Evolutionary conservation across 306 rosid species (phyloP), one percentile per base, ranked within the genome.

Genomic region (Dryas drummondii): DNA sequence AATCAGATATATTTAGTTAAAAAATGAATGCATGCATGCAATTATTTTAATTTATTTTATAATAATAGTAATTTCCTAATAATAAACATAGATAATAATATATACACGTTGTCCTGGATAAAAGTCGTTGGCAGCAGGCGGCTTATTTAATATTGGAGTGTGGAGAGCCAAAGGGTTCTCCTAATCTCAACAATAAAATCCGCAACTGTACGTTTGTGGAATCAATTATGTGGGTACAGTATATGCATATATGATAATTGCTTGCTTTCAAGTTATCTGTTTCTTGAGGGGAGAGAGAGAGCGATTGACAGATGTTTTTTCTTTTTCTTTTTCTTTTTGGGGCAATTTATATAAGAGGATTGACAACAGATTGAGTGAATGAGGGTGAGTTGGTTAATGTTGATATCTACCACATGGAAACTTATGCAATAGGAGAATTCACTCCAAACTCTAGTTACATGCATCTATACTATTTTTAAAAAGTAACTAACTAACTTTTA

Each of bases 371-470:
- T 55, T 70, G 79, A 63, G 53, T 6, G 59, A 46, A 65, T 32
- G 71, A 45, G 9, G 26, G 15, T 40, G 71, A 26, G 80, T 82
- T 83, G 69, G 88, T 80, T 73, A 81, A 78, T 42, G 68, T 22
- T 70, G 76, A 68, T 73, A 84, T 73, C 86, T 66, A 84, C 87
- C 72, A 2, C 47, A 42, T 19, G 69, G 84, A 84, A 84, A 76
- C 86, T 76, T 85, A 32, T 47, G 68, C 76, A 53, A 4, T 55
- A 2, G 5, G 8, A 42, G 19, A 13, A 44, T 41, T 64, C 6
- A 46, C 41, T 27, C 37, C 49, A n/a, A 5, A 14, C 14, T 41
- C 51, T 12, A 15, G 6, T 64, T 16, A 8, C 68, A 40, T 41
- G 17, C 37, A 40, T 70, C 62, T 52, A 16, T 32, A 4, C 55